Conservation (phyloP, 2,329 filamentous ascomycete genomes). For the Coccinonectria pachysandricola region DNA sequence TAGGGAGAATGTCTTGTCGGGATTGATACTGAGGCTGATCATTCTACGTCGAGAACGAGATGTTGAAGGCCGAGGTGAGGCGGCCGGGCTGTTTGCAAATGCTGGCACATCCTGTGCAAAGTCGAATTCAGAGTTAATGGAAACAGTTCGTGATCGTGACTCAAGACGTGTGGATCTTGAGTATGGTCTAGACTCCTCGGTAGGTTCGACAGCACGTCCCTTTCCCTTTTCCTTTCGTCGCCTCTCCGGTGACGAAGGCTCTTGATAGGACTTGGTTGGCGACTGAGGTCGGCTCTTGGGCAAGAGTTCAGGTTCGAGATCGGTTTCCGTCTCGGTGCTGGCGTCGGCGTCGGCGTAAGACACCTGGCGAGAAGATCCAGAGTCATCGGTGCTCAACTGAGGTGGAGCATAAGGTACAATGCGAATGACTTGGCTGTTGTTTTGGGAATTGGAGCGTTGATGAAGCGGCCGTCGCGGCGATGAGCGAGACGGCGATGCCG, state of each 20-base stretch:
- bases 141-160: no score
- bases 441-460: constrained; percentile 19
- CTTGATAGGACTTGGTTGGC: constrained; percentile 13
- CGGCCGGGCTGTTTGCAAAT: no score
- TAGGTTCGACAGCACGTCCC: no score
- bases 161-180: no score
- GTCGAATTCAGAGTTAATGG: no score
- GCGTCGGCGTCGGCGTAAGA: constrained; percentile 15
- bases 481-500: constrained; percentile 20
- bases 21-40: constrained; percentile 41
- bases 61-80: constrained; percentile 19
- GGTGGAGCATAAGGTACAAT: constrained; percentile 30
- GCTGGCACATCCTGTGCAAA: no score
- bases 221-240: no score
- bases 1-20: constrained; percentile 50
- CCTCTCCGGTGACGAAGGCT: constrained; percentile 16
- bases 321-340: constrained; percentile 14
- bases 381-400: constrained; percentile 23
- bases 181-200: no score
- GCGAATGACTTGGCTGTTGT: constrained; percentile 25
- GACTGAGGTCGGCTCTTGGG: constrained; percentile 10
- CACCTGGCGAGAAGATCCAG: constrained; percentile 14
- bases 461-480: constrained; percentile 19
- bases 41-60: constrained; percentile 27
- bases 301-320: no score